Conservation (phyloP, 371 early-diverging fungal species). For the Circinella umbellata region DNA sequence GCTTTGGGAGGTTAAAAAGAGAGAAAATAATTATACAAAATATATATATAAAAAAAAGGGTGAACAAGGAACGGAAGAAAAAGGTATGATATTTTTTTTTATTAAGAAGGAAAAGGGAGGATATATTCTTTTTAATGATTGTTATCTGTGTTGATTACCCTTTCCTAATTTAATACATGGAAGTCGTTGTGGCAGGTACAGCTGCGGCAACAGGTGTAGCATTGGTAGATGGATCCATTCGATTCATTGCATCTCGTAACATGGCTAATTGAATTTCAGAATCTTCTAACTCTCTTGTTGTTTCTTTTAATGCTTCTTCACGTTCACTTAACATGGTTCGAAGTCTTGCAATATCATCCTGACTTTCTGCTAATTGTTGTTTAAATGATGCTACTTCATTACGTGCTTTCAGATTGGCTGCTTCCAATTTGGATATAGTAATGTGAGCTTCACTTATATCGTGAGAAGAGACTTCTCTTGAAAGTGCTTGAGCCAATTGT, state of each 20-base stretch:
- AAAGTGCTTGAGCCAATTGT: conserved; percentile 31
- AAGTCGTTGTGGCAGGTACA: conserved; percentile 8
- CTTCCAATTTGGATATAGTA: conserved; percentile 62
- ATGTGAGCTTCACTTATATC: conserved; percentile 60
- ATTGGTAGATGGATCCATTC: conserved; percentile 34
- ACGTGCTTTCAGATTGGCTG: conserved; percentile 60
- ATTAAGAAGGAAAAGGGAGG: background rate
- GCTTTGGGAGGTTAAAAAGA: background rate
- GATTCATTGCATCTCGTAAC: conserved; percentile 66
- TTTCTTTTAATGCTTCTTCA: conserved; percentile 54
- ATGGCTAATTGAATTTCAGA: conserved; percentile 65
- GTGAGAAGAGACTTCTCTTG: conserved; percentile 8
- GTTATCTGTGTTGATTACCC: no score
- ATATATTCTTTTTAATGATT: no score
- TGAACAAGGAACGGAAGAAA: no score
- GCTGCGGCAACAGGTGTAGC: background rate
- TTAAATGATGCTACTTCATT: conserved; percentile 59
- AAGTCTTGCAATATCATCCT: conserved; percentile 55
- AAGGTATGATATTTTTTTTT: background rate
- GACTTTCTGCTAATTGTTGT: conserved; percentile 56
- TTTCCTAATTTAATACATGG: background rate
- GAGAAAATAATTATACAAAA: background rate
- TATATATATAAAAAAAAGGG: background rate
- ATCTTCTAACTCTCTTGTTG: conserved; percentile 58
- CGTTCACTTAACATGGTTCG: conserved; percentile 50